Evolutionary conservation across 345 rosid genomes (phyloP), one percentile per base, ranked within the genome.

Genomic region (Luvunga scandens): DNA sequence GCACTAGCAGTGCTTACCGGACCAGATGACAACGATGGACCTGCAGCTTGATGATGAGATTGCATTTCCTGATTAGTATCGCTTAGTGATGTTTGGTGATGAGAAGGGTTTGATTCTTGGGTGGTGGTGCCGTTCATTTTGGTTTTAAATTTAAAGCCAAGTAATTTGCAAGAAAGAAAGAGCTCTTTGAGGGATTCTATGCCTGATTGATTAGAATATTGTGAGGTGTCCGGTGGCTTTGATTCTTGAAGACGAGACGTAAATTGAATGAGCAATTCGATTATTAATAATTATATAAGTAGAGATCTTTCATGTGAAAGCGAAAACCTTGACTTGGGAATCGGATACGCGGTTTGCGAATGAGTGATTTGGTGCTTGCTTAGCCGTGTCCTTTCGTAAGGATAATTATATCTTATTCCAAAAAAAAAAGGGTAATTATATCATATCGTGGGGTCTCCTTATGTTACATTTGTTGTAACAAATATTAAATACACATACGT

Each of bases 61-160:
- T n/a, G 53, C 45, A 59, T 39, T 50, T 50, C 71, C 53, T 9
- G 65, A 53, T 30, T n/a, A 9, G 18, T 25, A 56, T 36, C 59
- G 8, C 39, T 39, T 13, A 66, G 50, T 16, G 73, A 0, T 36
- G 50, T 8, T 60, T 62, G 71, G 70, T 65, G 72, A 69, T 53
- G 57, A 18, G 70, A 84, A 25, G 89, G 81, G 80, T 79, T 75
- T 55, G 84, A 72, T 70, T 70, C 70, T 34, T 31, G 45, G 22
- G 12, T 1, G 30, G 59, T 60, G 50, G 50, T 45, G 80, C 61
- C 31, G 39, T 78, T 80, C 84, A 78, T 84, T 75, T 75, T 78
- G 56, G 61, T 14, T 22, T 59, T 9, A 19, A 57, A 48, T 10
- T 50, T 9, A 50, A 70, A 48, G 12, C 57, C 6, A 8, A 16